Conservation (phyloP, 768 basidiomycete species). For the Leccinum uliginosum region DNA sequence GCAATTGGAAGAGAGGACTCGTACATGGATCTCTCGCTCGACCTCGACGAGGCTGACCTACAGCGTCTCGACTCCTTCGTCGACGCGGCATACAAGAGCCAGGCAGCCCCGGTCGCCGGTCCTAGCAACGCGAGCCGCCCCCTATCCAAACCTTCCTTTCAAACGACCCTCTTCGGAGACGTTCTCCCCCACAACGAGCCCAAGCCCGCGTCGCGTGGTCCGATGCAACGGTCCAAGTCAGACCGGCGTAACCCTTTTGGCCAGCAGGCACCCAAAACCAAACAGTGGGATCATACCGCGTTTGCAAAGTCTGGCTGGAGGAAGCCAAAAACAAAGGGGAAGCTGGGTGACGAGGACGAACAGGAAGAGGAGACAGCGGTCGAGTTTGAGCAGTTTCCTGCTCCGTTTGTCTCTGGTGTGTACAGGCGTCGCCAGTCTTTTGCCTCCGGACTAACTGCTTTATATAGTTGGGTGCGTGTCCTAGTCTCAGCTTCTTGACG, state of each 20-base stretch:
- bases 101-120: conserved; percentile 39
- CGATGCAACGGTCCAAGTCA: conserved; percentile 42
- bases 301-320: conserved; percentile 79
- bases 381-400: conserved; percentile 83
- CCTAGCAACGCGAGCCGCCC: conserved; percentile 26
- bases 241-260: conserved; percentile 41
- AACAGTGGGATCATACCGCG: conserved; percentile 87
- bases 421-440: conserved; percentile 9
- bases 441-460: conserved; percentile 9
- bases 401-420: conserved; percentile 68
- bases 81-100: conserved; percentile 42
- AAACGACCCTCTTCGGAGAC: conserved; percentile 69
- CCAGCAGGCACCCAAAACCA: conserved; percentile 59
- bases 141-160: conserved; percentile 39
- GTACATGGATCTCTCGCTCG: conserved; percentile 50
- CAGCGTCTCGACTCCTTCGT: conserved; percentile 51
- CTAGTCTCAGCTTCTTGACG: not conserved
- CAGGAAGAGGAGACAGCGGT: conserved; percentile 51
- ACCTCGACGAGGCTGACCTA: conserved; percentile 54
- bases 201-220: conserved; percentile 26
- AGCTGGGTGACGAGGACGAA: conserved; percentile 47
- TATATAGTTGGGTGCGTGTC: conserved; percentile 49
- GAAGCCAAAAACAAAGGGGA: conserved; percentile 51
- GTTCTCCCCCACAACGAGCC: conserved; percentile 37
- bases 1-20: conserved; percentile 37